Evolutionary conservation across 2,329 filamentous ascomycete species (phyloP).

Genomic region (Cercospora sesami): DNA sequence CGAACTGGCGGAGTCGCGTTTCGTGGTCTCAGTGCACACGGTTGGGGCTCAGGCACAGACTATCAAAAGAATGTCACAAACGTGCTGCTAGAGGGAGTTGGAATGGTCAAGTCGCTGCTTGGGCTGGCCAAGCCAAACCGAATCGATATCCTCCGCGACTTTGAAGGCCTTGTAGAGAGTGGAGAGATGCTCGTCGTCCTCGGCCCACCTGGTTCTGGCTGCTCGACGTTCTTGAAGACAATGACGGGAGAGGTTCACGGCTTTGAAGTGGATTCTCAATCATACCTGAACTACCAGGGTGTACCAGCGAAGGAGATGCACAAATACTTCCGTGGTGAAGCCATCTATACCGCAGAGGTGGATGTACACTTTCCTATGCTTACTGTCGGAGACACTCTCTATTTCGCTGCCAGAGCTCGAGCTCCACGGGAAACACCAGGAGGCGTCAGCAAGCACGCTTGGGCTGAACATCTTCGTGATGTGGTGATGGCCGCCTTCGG

Average conservation of each 20-base stretch:
- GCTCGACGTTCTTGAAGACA: slow-evolving; percentile 82
- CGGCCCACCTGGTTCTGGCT: slow-evolving; percentile 68
- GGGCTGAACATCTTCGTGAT: slow-evolving; percentile 65
- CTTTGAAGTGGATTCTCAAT: slow-evolving; percentile 67
- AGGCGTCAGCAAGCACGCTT: slow-evolving; percentile 57
- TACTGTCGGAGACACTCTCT: slow-evolving; percentile 75
- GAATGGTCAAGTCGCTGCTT: slow-evolving; percentile 40
- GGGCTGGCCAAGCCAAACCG: slow-evolving; percentile 36
- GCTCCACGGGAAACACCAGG: slow-evolving; percentile 63
- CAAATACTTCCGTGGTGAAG: slow-evolving; percentile 75
- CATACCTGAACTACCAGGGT: slow-evolving; percentile 82
- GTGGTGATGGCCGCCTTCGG: slow-evolving; percentile 76
- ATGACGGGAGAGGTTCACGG: slow-evolving; percentile 81
- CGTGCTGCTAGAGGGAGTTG: slow-evolving; percentile 45
- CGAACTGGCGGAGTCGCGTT: slow-evolving; percentile 52
- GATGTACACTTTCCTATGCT: slow-evolving; percentile 79
- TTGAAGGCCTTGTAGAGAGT: slow-evolving; percentile 67
- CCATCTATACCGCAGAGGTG: slow-evolving; percentile 82
- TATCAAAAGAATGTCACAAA: slow-evolving; percentile 55
- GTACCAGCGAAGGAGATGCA: slow-evolving; percentile 73
- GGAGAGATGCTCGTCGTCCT: slow-evolving; percentile 77
- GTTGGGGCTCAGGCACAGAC: slow-evolving; percentile 51
- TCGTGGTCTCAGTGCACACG: slow-evolving; percentile 50
- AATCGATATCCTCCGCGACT: slow-evolving; percentile 64
- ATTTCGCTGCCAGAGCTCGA: slow-evolving; percentile 71